Evolutionary conservation across 768 basidiomycete species (phyloP), one percentile per base, ranked within the genome.

Genomic region (Hydnomerulius pinastri): DNA sequence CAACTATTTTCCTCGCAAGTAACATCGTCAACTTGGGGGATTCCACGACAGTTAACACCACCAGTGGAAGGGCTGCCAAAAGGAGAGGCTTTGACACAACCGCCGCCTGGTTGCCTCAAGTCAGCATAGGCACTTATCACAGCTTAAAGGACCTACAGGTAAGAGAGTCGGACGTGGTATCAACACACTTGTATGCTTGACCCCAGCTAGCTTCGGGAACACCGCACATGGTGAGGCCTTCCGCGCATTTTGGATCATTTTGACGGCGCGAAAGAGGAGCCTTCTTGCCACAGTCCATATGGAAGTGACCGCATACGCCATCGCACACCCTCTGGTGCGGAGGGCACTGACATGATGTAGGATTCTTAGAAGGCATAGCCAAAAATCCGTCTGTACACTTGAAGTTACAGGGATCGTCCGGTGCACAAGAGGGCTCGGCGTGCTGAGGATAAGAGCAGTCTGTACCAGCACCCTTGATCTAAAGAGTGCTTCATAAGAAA

Each of bases 361-460:
- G 60, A 4, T 54, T 43, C 4, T 35, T 35, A 0, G 54, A 3
- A 4, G 65, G 61, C 35, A 54, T 63, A 2, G 59, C 57, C 28
- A 52, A 3, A 55, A 63, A 70, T 3, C 67, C 67, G 29, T 68
- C 59, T 3, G 11, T 48, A 46, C 71, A 71, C 10, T 59, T 6
- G 48, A 68, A 72, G 43, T 53, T 55, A 29, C 72, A 75, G 15
- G 51, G 61, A 15, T 59, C 52, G 18, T 32, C 48, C 3, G 28
- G 4, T 8, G 57, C 52, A 43, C 59, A 63, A 4, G 55, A 28
- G 10, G 65, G 54, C 6, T 24, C 40, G 0, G 61, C 54, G 40
- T 73, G 68, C n/a, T 46, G 48, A 7, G 73, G 73, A 49, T 66
- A 72, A 6, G 59, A 43, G 49, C 74, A 74, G 30, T 63, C 32